Evolutionary conservation across 805 yeast genomes (phyloP), one percentile per base, ranked within the genome.

Genomic region (Starmerella sp.): DNA sequence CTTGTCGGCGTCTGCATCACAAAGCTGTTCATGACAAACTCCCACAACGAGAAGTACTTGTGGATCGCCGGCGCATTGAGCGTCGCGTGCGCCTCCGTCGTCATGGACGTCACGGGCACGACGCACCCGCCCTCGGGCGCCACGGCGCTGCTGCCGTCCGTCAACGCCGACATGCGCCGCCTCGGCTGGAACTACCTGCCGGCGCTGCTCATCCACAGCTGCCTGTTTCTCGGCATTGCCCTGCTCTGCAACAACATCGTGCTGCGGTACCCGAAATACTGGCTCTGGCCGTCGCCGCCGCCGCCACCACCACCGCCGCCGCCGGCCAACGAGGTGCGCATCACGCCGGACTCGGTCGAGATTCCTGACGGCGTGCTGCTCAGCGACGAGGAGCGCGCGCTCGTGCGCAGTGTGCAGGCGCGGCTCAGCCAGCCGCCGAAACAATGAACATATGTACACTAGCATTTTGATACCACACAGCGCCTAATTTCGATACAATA

Each of bases 91-190:
- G 62, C 83, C 1, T 76, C 82, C 8, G 79, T 77, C 10, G 65
- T 69, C 2, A 81, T 81, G 84, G 67, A 76, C 13, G 57, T 80
- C 0, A 65, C 74, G 5, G 79, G 79, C 57, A 76, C 81, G 55
- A 77, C 80, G 1, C 87, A 83, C 64, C 88, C 88, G 0, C 88
- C 88, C 0, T 81, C 83, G 1, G 88, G 88, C 2, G 86, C 87
- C 1, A 75, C 83, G 9, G 86, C 87, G 0, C 63, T 82, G 38
- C 66, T 82, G 8, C 84, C 86, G 0, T 67, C 75, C 1, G 62
- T 77, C 0, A 82, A 80, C 52, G 75, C 64, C 0, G 59, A 62
- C 7, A 69, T 81, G 4, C 65, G 78, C 11, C 59, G 51, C 3
- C 71, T 82, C 75, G 77, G 86, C 49, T 82, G 87, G 88, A 79